Evolutionary conservation across 345 rosid species (phyloP), one percentile per base, ranked within the genome.

Genomic region (Acer yangbiense): DNA sequence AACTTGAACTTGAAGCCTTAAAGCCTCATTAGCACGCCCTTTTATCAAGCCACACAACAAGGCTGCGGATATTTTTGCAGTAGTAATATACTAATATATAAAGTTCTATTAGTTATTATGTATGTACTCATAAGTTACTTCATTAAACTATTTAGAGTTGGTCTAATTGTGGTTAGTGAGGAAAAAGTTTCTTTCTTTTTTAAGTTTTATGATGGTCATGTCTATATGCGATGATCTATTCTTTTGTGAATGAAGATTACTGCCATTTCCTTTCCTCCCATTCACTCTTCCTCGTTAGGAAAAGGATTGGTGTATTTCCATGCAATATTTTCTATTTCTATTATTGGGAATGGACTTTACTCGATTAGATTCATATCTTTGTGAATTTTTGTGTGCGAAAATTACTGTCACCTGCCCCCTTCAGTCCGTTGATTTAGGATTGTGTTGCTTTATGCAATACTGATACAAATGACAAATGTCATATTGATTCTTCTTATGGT

Each of bases 181-280:
- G 74, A 32, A 54, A 4, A 35, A 35, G 39, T 35, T 35, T 35
- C 39, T 35, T 68, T 9, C 27, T 9, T 12, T 43, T 20, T 44
- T 2, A 23, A 12, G 17, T 29, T 50, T 50, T 69, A 25, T 27
- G 54, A 17, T 69, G 9, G 18, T 69, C 18, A 25, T 50, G 43
- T 52, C 25, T 50, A 20, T 52, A 43, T 61, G 52, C 35, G 41
- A 21, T 60, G 54, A 72, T 60, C 57, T 43, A 55, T 21, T 43
- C 39, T 61, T 72, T 58, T 17, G 12, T 72, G 32, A 58, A 11
- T 35, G 46, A 69, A 48, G 41, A 18, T 32, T 44, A 71, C 48
- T 54, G 17, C 29, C 20, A 52, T 71, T 71, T 71, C 29, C 64
- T 54, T 50, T 71, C 63, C 35, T 62, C 32, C 17, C 64, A 27